phyloP scores from a whole-genome alignment of 345 rosid species.

The Syzygium jambos region DNA sequence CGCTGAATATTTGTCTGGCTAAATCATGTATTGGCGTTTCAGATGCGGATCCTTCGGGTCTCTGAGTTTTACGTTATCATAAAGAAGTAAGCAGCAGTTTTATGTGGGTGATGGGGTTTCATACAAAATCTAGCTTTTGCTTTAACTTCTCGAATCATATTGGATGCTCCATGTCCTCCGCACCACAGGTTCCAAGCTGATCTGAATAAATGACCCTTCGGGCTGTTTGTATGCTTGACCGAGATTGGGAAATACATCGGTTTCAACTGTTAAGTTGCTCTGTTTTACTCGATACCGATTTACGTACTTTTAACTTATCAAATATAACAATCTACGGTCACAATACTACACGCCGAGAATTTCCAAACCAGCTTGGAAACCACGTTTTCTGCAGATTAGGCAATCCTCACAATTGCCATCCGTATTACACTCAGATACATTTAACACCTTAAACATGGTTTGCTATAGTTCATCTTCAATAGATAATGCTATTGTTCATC shows the following conservation, averaged over 20 bases:
- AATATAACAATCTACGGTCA: neutral
- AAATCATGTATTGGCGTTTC: neutral
- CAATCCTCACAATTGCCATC: neutral
- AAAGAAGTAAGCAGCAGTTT: neutral
- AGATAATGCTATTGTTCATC: too few species aligned
- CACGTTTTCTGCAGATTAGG: neutral
- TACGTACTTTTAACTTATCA: neutral
- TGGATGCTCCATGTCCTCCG: neutral
- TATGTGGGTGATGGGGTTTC: neutral
- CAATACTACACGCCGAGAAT: neutral
- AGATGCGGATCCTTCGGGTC: neutral
- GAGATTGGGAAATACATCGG: too few species aligned
- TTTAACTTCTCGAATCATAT: neutral
- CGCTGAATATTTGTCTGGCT: neutral
- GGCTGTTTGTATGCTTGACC: neutral
- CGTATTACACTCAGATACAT: neutral
- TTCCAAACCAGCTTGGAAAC: neutral
- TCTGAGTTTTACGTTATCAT: neutral
- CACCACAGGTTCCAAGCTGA: neutral
- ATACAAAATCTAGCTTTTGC: neutral
- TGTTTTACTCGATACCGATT: too few species aligned
- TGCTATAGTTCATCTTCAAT: too few species aligned
- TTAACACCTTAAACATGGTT: neutral
- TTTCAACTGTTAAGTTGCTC: too few species aligned
- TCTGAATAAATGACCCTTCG: neutral